Conservation (phyloP, 345 rosid species). For the Kernera saxatilis region DNA sequence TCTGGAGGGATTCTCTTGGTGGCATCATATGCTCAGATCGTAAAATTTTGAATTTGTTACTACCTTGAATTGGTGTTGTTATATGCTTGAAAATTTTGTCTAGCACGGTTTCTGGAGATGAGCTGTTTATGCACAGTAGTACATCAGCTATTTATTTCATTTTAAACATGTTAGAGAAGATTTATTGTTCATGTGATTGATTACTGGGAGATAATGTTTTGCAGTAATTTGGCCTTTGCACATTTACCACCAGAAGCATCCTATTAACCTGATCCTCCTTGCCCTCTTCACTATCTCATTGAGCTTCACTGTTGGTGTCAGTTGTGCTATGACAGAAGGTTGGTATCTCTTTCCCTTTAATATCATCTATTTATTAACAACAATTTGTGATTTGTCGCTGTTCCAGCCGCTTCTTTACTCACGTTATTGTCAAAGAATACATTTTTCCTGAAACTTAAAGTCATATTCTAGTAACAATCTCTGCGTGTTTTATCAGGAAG, state of each 20-base stretch:
- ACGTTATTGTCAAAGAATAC: neutral
- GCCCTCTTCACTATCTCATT: slow-evolving; percentile 82
- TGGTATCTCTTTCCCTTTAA: slow-evolving; percentile 5
- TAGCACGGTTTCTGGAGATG: neutral
- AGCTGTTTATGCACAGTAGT: neutral
- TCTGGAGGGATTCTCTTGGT: neutral
- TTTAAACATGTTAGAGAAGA: neutral
- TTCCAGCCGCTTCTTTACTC: neutral
- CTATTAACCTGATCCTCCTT: slow-evolving; percentile 73
- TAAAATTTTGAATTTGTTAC: neutral
- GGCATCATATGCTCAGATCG: neutral
- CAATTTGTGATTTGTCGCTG: neutral
- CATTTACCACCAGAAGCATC: slow-evolving; percentile 89
- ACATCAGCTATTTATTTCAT: neutral
- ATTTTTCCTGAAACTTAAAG: neutral
- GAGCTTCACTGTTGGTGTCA: slow-evolving; percentile 79
- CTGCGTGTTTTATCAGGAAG: slow-evolving; percentile 47
- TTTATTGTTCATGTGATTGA: neutral
- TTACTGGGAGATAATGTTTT: neutral
- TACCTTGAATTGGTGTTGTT: neutral
- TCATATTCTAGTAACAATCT: neutral
- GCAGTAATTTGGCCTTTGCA: slow-evolving; percentile 95
- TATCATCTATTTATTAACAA: neutral
- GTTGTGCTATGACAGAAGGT: slow-evolving; percentile 92
- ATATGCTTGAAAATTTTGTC: neutral